Evolutionary conservation across 306 rosid species (phyloP), one percentile per base, ranked within the genome.

Genomic region (Vigna trinervia): DNA sequence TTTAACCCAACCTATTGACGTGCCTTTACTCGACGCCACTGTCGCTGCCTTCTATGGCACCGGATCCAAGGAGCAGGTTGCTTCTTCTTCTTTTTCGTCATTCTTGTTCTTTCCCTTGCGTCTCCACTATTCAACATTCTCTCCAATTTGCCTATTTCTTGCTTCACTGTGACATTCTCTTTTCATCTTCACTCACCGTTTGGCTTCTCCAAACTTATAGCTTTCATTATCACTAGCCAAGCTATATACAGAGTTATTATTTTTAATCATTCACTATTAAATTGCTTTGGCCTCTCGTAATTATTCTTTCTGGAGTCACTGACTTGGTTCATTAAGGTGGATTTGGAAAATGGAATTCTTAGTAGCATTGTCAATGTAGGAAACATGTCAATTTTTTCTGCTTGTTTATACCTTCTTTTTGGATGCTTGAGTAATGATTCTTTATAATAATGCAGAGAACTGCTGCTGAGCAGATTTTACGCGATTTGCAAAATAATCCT

Each of bases 31-130:
- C 68, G 98, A 91, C 71, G 97, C 98, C 75, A 93, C 98, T 71
- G 98, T 93, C 19, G 85, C 93, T 23, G 98, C 98, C 83, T 93
- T 93, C 86, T 93, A 93, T 78, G 98, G 98, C 78, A 93, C 98
- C 76, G 98, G 96, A 93, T 93, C 98, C 90, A 93, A 91, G 83
- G 96, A 89, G 79, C 93, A 93, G 95, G 98, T 91, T 56, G 4
- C 54, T 20, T 71, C 79, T 17, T 15, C 15, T 8, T 9, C 43
- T 9, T 73, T 28, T 15, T 4, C 10, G 12, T 69, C 75, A 10
- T 54, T 34, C 65, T 53, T 10, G 2, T 20, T 17, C 48, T 70
- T 17, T 17, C 51, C 11, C 5, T 17, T n/a, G 51, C 3, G 19
- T 8, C 8, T 51, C 30, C 36, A 1, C n/a, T 5, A 20, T 56